These are phyloP conservation scores for Citrus mangshanensis DNA, from an alignment of 345 rosid species.

Conservation along the genomic window DNA sequence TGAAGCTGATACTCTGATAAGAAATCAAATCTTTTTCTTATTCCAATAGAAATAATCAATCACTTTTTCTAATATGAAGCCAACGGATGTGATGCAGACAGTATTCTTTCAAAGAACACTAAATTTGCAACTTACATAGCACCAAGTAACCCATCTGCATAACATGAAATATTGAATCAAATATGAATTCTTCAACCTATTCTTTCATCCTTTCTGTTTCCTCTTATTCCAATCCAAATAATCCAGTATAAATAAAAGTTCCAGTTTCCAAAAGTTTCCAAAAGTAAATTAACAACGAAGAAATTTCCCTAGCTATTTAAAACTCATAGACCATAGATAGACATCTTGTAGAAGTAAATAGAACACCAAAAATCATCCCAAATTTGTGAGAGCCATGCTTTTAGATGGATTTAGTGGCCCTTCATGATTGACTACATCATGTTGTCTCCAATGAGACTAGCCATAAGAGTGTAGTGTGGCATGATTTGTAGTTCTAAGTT, in stretches of 20 bases:
- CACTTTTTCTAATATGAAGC: background rate
- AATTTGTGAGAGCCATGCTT: background rate
- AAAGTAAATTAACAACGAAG: background rate
- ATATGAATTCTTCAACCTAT: background rate
- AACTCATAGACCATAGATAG: background rate
- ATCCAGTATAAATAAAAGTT: background rate
- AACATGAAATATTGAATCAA: background rate
- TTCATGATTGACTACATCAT: constrained; percentile 7
- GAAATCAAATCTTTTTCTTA: background rate
- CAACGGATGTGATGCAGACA: background rate
- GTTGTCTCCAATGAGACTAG: constrained; percentile 1
- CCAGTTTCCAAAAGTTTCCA: background rate
- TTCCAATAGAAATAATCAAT: background rate
- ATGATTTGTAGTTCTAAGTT: constrained; percentile 6
- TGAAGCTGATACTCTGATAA: background rate
- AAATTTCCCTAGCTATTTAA: background rate
- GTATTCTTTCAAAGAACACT: background rate
- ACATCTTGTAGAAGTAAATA: background rate
- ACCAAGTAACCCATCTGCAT: background rate
- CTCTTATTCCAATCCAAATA: background rate
- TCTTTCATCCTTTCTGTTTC: background rate
- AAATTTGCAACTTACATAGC: background rate
- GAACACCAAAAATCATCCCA: background rate
- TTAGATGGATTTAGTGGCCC: constrained; percentile 3
- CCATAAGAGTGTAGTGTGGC: background rate